These are phyloP conservation scores for Pseudognaphalium luteoalbum DNA, from an alignment of 129 eudicot genomes.

Conservation along the genomic window DNA sequence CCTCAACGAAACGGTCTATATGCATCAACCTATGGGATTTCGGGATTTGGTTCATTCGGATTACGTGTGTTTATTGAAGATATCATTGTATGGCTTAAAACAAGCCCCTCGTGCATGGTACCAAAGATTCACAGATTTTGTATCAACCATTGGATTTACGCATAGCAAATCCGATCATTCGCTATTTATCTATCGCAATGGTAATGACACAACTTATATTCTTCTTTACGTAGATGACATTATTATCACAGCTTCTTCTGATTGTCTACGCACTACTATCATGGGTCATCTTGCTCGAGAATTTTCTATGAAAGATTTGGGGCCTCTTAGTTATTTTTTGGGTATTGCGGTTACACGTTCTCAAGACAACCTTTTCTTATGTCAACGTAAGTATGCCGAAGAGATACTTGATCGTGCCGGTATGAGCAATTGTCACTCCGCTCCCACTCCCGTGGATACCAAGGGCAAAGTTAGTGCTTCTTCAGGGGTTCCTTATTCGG, in stretches of 20 bases:
- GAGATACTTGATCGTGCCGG: neutral
- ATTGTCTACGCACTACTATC: neutral
- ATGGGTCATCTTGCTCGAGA: neutral
- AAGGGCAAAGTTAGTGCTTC: constrained; percentile 9
- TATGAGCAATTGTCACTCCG: neutral
- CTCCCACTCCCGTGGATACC: neutral
- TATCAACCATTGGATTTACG: neutral
- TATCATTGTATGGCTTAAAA: too few species aligned
- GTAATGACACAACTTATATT: neutral
- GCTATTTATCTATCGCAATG: neutral
- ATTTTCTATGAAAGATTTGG: neutral
- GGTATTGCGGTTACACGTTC: neutral
- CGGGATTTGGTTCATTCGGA: too few species aligned
- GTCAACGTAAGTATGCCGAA: neutral
- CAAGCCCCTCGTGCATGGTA: too few species aligned
- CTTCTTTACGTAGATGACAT: too few species aligned
- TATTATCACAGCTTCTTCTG: neutral
- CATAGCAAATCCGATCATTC: neutral
- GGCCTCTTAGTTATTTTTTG: neutral
- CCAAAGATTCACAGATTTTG: neutral
- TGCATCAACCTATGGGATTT: too few species aligned
- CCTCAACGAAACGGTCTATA: too few species aligned
- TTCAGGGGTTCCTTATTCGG: constrained; percentile 8
- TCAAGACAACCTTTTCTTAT: neutral
- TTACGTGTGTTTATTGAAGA: too few species aligned